Evolutionary conservation across 257 asterid species (phyloP).

Genomic region (Fraxinus anomala): DNA sequence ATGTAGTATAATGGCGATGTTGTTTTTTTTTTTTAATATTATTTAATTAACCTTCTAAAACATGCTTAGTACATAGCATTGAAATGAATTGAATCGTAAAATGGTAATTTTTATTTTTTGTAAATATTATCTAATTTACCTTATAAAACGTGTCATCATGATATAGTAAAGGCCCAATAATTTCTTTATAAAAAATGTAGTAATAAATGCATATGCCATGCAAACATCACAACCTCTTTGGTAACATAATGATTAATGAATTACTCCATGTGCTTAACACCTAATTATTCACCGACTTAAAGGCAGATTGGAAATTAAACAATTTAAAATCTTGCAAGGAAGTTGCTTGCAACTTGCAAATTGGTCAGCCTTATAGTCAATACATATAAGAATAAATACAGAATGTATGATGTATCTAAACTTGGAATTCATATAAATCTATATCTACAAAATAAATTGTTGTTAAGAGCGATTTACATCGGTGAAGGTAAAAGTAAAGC

Average conservation of each 20-base stretch:
- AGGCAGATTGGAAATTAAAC: conserved; percentile 10
- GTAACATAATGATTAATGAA: conserved; percentile 30
- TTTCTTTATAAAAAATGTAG: conserved; percentile 3
- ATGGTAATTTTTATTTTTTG: not conserved
- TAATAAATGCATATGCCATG: conserved; percentile 45
- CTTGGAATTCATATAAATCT: not conserved
- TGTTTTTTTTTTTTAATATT: too few relatives aligned
- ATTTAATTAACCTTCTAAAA: too few relatives aligned
- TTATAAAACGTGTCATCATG: not conserved
- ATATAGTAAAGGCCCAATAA: not conserved
- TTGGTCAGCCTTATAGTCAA: not conserved
- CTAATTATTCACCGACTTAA: conserved; percentile 29
- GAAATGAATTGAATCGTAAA: not conserved
- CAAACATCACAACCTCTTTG: conserved; percentile 10
- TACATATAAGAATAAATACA: not conserved
- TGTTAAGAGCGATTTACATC: too few relatives aligned
- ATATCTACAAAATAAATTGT: too few relatives aligned
- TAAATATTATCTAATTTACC: not conserved
- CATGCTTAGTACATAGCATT: too few relatives aligned
- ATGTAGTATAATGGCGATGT: too few relatives aligned
- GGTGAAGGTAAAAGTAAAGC: too few relatives aligned
- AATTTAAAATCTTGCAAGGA: not conserved
- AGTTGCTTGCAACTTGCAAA: not conserved
- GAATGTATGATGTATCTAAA: not conserved
- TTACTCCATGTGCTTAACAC: conserved; percentile 51